A percentile compares a stretch with the other conserved stretches of the same genome.
Conservation (phyloP, 2,329 filamentous ascomycete genomes). For the Septoria linicola region DNA sequence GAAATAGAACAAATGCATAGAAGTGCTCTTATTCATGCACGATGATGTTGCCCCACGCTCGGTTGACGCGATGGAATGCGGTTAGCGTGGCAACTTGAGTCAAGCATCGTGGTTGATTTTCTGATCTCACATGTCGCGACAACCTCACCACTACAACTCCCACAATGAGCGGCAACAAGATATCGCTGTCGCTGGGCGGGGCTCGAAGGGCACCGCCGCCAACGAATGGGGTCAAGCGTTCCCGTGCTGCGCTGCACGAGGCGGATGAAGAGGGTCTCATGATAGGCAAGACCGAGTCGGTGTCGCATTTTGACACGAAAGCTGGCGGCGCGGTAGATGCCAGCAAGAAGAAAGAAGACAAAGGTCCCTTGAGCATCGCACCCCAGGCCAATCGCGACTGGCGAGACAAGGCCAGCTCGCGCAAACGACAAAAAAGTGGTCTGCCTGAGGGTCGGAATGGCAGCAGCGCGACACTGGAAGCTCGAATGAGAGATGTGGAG, state of each 20-base stretch:
- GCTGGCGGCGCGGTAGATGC: constrained; percentile 52
- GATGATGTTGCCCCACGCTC: neutral
- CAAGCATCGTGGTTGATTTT: constrained; percentile 6
- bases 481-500: constrained; percentile 30
- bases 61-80: neutral
- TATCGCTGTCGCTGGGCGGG: constrained; percentile 35
- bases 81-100: neutral
- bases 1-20: neutral
- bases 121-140: neutral
- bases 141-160: neutral
- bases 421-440: constrained; percentile 55
- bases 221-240: constrained; percentile 44
- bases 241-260: constrained; percentile 42
- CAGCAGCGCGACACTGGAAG: constrained; percentile 25
- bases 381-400: constrained; percentile 62
- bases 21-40: neutral
- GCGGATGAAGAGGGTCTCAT: constrained; percentile 57
- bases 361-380: constrained; percentile 57
- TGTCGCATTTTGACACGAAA: constrained; percentile 56
- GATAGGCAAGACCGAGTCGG: constrained; percentile 44
- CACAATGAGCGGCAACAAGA: constrained; percentile 29
- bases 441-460: constrained; percentile 48
- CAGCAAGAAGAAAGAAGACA: constrained; percentile 36
- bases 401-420: constrained; percentile 53
- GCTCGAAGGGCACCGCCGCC: constrained; percentile 30